Percentiles rank a stretch among this genome's conserved stretches.
Evolutionary conservation across 352 stramenopile species (phyloP).

Genomic region (Phytophthora pistaciae): DNA sequence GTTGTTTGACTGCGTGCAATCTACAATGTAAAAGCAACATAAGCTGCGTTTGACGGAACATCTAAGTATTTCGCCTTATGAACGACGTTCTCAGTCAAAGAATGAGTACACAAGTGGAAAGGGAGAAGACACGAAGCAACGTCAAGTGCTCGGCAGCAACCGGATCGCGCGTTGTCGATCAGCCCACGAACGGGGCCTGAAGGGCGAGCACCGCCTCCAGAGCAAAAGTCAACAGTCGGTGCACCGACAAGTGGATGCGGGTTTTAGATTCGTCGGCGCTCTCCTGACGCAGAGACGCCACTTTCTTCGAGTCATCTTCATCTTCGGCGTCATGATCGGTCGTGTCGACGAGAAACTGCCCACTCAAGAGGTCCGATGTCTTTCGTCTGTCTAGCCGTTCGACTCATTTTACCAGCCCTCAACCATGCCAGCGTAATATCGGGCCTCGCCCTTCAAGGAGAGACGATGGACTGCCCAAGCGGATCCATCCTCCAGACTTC

Average conservation of each 20-base stretch:
- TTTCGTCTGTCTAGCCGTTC: too few relatives aligned
- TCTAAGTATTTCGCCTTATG: not conserved
- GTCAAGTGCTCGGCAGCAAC: not conserved
- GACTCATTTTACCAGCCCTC: too few relatives aligned
- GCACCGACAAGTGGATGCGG: conserved; percentile 18
- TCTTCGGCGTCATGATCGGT: too few relatives aligned
- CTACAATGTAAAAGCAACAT: not conserved
- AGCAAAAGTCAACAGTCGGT: conserved; percentile 13
- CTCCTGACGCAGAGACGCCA: not conserved
- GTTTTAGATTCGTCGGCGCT: conserved; percentile 2
- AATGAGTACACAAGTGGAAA: too few relatives aligned
- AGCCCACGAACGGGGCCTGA: conserved; percentile 5
- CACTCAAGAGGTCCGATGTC: too few relatives aligned
- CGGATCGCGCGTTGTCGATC: not conserved
- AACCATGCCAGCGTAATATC: too few relatives aligned
- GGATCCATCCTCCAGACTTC: too few relatives aligned
- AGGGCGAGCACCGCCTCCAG: conserved; percentile 20
- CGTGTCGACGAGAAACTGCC: too few relatives aligned
- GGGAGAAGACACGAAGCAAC: not conserved
- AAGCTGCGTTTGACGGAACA: not conserved
- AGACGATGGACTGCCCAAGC: too few relatives aligned
- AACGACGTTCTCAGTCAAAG: too few relatives aligned
- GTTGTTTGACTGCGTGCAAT: not conserved
- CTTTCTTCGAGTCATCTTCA: not conserved
- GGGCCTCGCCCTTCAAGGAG: too few relatives aligned